These are phyloP conservation scores for Chytriomyces sp. DNA, from an alignment of 192 early-diverging fungal species.

Conservation along the genomic window DNA sequence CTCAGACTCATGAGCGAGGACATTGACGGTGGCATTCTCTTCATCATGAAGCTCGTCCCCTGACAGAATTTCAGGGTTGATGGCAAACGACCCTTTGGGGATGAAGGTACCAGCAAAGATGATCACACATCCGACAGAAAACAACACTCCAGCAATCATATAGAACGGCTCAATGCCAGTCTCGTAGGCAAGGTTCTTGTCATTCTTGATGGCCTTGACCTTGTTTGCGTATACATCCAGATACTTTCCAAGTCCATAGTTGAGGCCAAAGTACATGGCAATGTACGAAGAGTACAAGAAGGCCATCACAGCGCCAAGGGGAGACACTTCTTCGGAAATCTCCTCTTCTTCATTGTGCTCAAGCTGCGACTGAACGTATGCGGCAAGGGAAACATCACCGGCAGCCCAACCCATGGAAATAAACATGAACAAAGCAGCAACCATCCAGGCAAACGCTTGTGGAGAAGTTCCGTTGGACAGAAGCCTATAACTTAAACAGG, in stretches of 20 bases:
- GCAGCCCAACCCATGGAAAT: slow-evolving; percentile 67
- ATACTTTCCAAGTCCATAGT: slow-evolving; percentile 44
- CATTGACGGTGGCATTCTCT: too few species aligned
- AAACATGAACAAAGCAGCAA: slow-evolving; percentile 51
- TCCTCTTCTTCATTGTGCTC: slow-evolving; percentile 18
- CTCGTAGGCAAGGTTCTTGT: too few species aligned
- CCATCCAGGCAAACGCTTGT: slow-evolving; percentile 51
- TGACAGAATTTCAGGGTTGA: background rate
- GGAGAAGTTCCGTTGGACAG: slow-evolving; percentile 28
- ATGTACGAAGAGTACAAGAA: slow-evolving; percentile 48
- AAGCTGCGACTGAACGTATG: slow-evolving; percentile 38
- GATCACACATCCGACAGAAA: slow-evolving; percentile 49
- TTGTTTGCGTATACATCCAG: slow-evolving; percentile 33
- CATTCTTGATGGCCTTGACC: too few species aligned
- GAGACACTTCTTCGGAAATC: slow-evolving; percentile 50
- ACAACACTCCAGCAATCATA: slow-evolving; percentile 40
- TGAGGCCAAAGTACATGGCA: slow-evolving; percentile 52
- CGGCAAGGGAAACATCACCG: slow-evolving; percentile 63
- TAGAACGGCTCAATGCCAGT: too few species aligned
- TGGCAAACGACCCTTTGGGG: slow-evolving; percentile 56
- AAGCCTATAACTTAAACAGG: slow-evolving; percentile 36
- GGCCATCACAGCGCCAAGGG: too few species aligned
- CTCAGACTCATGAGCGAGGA: too few species aligned
- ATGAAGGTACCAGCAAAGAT: slow-evolving; percentile 59
- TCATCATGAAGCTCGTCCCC: too few species aligned